Evolutionary conservation across 164 flowering plant genomes (phyloP), one percentile per base, ranked within the genome.

Genomic region (Chimonanthus praecox): DNA sequence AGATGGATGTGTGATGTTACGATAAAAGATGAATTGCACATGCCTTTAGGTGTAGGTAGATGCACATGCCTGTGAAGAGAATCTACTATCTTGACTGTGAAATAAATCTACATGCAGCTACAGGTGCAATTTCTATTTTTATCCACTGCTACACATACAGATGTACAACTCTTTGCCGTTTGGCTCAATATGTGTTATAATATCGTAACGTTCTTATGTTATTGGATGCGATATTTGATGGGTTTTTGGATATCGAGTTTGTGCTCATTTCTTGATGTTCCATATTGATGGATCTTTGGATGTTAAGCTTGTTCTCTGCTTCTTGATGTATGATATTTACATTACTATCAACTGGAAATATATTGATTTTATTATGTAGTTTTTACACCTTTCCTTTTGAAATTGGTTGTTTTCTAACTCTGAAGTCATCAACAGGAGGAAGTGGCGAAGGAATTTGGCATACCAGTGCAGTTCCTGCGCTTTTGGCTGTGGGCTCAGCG

Each of bases 401-500:
- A 49, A 13, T 62, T 72, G 5, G 3, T 49, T 49, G 49, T 49
- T 71, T 11, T 71, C 69, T 76, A 70, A 77, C 47, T 47, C 58
- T 72, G 47, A 75, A 46, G 44, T 80, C 72, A 60, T 72, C 61
- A 33, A 71, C 89, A 94, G 98, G 98, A 94, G 77, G 96, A 92
- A 73, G 91, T 94, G 69, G 97, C 97, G 4, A 94, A 92, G 81
- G 97, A 92, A 77, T 87, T 92, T 81, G 93, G 96, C 20, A 76
- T 94, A 61, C 98, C 98, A 7, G 92, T 92, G 58, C 93, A 90
- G 77, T 87, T 75, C 79, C 96, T 87, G 81, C 90, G 98, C 6
- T 94, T 86, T 78, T 94, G 98, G 98, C 80, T 88, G 74, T 94
- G 98, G 98, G 98, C 97, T 45, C 92, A 89, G 85, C 83, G 98